These are phyloP conservation scores for Solanum appendiculatum DNA, from an alignment of 257 asterid species.

Conservation along the genomic window DNA sequence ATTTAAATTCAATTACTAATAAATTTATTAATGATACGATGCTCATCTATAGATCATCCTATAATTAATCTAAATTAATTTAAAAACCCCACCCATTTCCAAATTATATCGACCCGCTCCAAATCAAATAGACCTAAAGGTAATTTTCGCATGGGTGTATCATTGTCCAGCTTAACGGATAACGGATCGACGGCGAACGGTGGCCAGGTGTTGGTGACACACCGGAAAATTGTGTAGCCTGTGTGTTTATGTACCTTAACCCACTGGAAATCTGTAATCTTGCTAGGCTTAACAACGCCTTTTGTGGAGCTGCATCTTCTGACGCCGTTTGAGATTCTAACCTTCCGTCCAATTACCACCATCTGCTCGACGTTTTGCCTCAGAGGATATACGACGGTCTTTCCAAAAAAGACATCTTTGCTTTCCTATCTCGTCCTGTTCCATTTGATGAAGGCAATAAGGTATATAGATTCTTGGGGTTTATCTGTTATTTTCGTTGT, in stretches of 20 bases:
- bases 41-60: too few species aligned
- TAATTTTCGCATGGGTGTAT: slow-evolving; percentile 63
- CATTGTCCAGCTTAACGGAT: slow-evolving; percentile 68
- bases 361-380: slow-evolving; percentile 49
- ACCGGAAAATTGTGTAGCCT: slow-evolving; percentile 95
- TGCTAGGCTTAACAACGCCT: slow-evolving; percentile 90
- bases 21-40: too few species aligned
- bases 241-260: slow-evolving; percentile 67
- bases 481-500: background rate
- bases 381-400: slow-evolving; percentile 23
- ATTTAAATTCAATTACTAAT: too few species aligned
- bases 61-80: too few species aligned
- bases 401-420: slow-evolving; percentile 60
- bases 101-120: too few species aligned
- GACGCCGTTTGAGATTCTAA: slow-evolving; percentile 96
- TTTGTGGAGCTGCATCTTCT: slow-evolving; percentile 94
- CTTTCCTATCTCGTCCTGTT: slow-evolving; percentile 63
- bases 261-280: slow-evolving; percentile 98
- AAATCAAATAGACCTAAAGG: background rate
- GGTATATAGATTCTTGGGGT: slow-evolving; percentile 14
- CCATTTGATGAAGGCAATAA: slow-evolving; percentile 69
- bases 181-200: slow-evolving; percentile 43
- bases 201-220: slow-evolving; percentile 87
- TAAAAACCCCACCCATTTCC: too few species aligned
- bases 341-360: slow-evolving; percentile 71